Conservation (phyloP, 768 basidiomycete species). For the Vishniacozyma victoriae region DNA sequence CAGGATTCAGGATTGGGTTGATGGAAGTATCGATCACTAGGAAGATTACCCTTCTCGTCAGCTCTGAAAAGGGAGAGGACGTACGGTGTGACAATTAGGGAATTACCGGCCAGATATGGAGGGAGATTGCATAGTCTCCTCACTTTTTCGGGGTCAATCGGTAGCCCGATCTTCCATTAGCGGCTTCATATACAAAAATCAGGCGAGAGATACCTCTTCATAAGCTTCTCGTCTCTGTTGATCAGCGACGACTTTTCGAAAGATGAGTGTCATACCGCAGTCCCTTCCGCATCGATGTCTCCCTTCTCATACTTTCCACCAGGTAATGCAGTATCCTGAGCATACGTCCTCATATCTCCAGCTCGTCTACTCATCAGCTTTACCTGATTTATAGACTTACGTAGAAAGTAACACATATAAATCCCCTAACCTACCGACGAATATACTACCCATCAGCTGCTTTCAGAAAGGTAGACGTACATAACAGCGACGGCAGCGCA, state of each 20-base stretch:
- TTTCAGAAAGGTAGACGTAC: constrained; percentile 2
- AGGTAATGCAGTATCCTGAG: constrained; percentile 81
- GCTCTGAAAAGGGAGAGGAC: neutral
- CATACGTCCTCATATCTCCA: constrained; percentile 64
- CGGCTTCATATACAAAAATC: neutral
- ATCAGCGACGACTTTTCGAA: neutral
- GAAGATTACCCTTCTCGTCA: constrained; percentile 65
- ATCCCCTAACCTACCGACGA: constrained; percentile 76
- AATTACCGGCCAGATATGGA: constrained; percentile 67
- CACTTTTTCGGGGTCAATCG: constrained; percentile 61
- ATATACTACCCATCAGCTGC: constrained; percentile 49
- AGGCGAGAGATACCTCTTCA: constrained; percentile 62
- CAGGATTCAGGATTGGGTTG: constrained; percentile 72
- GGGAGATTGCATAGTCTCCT: constrained; percentile 72
- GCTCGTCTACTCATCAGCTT: constrained; percentile 56
- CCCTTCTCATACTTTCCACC: constrained; percentile 71
- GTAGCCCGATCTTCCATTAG: constrained; percentile 69
- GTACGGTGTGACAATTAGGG: constrained; percentile 76
- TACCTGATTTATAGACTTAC: constrained; percentile 10
- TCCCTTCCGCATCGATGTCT: constrained; percentile 67
- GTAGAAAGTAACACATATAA: constrained; percentile 66
- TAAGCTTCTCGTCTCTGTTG: constrained; percentile 60
- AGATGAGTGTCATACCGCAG: constrained; percentile 57
- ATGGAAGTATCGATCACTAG: constrained; percentile 73
- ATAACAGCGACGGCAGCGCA: constrained; percentile 25